Evolutionary conservation across 164 flowering plant genomes (phyloP), one percentile per base, ranked within the genome.

Genomic region (Warburgia ugandensis): DNA sequence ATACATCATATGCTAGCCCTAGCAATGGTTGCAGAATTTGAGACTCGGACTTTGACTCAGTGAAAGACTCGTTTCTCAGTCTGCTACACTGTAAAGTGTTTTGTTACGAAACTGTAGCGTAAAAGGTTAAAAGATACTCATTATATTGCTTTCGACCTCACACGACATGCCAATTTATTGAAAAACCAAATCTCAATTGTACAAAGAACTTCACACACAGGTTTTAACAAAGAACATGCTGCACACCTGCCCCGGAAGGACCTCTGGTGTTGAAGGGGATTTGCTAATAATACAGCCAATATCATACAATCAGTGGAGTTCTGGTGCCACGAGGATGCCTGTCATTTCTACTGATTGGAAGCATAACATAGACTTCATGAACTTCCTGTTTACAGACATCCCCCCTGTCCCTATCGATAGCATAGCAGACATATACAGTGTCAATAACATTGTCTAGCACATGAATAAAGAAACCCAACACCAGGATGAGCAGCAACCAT

Each of bases 361-460:
- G 63, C 5, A 6, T 36, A 33, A 59, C 43, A 28, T 50, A 59
- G 17, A 59, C 51, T 22, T 59, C 63, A 51, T 59, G 63, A n/a
- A 51, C 56, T 5, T 51, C 50, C 33, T 32, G 56, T 29, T 69
- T 69, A 36, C 52, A 69, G 31, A 88, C 96, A 45, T 86, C 96
- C 12, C 86, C 95, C 32, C 71, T 69, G 74, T 92, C 96, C 58
- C 81, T 78, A 50, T 92, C 99, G 26, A 92, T 76, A 21, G 96
- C 96, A 47, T 79, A 92, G 69, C 96, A 92, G 7, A 92, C 68
- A 20, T 84, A 88, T 10, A 92, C 67, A 0, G 96, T 79, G 50
- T 92, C 99, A 0, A 92, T 82, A 16, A 80, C 95, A 58, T 84
- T 68, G 47, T 92, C 95, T 51, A 92, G 69, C 26, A 88, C 81